Evolutionary conservation across 2,329 filamentous ascomycete species (phyloP), one percentile per base, ranked within the genome.

Genomic region (Botryotinia calthae): DNA sequence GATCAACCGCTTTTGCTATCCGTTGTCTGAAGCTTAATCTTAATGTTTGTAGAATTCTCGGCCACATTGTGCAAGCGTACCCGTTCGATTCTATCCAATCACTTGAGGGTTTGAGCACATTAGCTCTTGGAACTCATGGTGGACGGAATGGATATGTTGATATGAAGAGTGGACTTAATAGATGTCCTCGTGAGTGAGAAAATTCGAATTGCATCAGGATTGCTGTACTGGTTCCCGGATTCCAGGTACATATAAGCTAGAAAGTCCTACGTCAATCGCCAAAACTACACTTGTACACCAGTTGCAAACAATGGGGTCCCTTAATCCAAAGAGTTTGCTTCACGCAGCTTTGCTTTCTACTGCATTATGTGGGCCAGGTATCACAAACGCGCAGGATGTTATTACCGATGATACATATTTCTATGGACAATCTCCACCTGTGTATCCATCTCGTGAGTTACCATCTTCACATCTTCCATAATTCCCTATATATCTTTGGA

Each of bases 401-500:
- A 80, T 82, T 68, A 79, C 79, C 0, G 75, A 79, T 65, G 82
- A 83, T 70, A 76, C 76, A 1, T 61, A 37, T 61, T 61, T 37
- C 58, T 34, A 61, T 37, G 34, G 34, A 25, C 10, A 37, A 37
- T 37, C 31, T 31, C 58, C 31, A 14, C 31, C 31, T 25, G 34
- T 61, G 22, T 61, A 61, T 61, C 20, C 58, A 61, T 37, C 20
- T 7, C 58, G 58, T 61, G 12, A 37, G 20, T 61, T 61, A 6
- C 10, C 10, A 37, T 37, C 2, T 56, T 56, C 14, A 1, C n/a
- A 56, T 18, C 51, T 56, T 22, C 1, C 2, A 37, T 3, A 5
- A 61, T 4, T 25, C 3, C 5, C 31, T 25, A 22, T 37, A 6
- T 37, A 10, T 37, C 22, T 37, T 37, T n/a, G 22, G 22, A 61